Conservation (phyloP, 2,329 filamentous ascomycete species). For the Zelopaecilomyces penicillatus region DNA sequence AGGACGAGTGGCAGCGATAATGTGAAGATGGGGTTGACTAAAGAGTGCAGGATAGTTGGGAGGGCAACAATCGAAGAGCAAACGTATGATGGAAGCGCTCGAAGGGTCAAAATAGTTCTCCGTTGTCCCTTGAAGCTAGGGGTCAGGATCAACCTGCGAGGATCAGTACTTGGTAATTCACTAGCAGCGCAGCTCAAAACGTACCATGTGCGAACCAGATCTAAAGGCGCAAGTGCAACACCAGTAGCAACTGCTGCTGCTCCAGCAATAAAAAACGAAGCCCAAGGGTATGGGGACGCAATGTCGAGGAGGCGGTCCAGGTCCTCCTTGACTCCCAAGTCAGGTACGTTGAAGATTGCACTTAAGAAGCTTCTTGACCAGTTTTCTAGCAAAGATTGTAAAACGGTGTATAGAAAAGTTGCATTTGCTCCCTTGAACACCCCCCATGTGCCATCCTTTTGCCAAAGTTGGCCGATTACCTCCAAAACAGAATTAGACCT, state of each 20-base stretch:
- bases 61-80: slow-evolving; percentile 64
- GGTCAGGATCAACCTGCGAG: slow-evolving; percentile 68
- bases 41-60: slow-evolving; percentile 80
- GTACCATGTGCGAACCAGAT: slow-evolving; percentile 72
- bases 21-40: slow-evolving; percentile 73
- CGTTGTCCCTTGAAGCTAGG: slow-evolving; percentile 66
- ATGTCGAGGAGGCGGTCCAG: slow-evolving; percentile 65
- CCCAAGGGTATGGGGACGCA: slow-evolving; percentile 73
- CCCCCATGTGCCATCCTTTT: slow-evolving; percentile 80
- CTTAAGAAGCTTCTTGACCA: slow-evolving; percentile 89
- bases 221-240: slow-evolving; percentile 74
- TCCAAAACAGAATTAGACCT: slow-evolving; percentile 76
- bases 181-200: slow-evolving; percentile 21
- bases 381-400: slow-evolving; percentile 80
- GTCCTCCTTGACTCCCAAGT: slow-evolving; percentile 67
- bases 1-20: slow-evolving; percentile 78
- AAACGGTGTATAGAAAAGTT: slow-evolving; percentile 82
- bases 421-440: slow-evolving; percentile 93
- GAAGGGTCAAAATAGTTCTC: slow-evolving; percentile 69
- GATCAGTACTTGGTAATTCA: slow-evolving; percentile 17
- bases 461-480: slow-evolving; percentile 80
- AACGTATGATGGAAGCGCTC: slow-evolving; percentile 67
- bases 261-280: slow-evolving; percentile 66
- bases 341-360: slow-evolving; percentile 81
- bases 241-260: slow-evolving; percentile 62